A percentile compares a stretch with the other conserved stretches of the same genome.
These are phyloP conservation scores for Pseudovirgaria hyperparasitica DNA, from an alignment of 2,329 filamentous ascomycete genomes.

Conservation along the genomic window DNA sequence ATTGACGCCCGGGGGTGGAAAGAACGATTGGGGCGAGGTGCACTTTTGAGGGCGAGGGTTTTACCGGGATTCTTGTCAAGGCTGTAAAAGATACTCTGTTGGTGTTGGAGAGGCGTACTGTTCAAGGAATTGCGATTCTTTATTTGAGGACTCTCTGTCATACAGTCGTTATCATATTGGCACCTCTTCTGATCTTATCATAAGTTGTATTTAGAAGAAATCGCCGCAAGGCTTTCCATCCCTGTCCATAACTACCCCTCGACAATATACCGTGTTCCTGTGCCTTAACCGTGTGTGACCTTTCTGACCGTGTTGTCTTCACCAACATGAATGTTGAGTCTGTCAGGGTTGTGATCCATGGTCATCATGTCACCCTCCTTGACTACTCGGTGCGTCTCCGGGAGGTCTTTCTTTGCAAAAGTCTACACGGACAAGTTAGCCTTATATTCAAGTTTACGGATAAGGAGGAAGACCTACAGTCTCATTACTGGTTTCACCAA, in stretches of 20 bases:
- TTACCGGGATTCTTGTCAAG: background rate
- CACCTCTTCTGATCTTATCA: background rate
- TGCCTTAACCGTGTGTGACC: slow-evolving; percentile 30
- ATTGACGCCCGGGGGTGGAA: slow-evolving; percentile 5
- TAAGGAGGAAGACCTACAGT: background rate
- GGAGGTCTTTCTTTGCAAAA: slow-evolving; percentile 37
- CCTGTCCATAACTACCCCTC: background rate
- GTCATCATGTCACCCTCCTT: slow-evolving; percentile 33
- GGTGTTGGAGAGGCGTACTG: slow-evolving; percentile 1
- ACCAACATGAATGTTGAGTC: slow-evolving; percentile 36
- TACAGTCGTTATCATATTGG: background rate
- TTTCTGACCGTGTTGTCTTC: slow-evolving; percentile 37
- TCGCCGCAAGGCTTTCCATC: background rate
- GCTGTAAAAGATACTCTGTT: background rate
- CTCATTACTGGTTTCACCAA: slow-evolving; percentile 31
- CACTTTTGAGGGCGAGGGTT: background rate
- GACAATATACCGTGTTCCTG: background rate
- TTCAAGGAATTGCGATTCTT: slow-evolving; percentile 1
- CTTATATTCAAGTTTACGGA: background rate
- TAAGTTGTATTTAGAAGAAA: background rate
- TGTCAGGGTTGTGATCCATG: slow-evolving; percentile 35
- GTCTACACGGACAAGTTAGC: slow-evolving; percentile 19
- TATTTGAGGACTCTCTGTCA: background rate
- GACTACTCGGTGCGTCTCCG: slow-evolving; percentile 33
- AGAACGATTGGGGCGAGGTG: slow-evolving; percentile 1